Evolutionary conservation across 768 basidiomycete species (phyloP), one percentile per base, ranked within the genome.

Genomic region (Mycena olivaceomarginata): DNA sequence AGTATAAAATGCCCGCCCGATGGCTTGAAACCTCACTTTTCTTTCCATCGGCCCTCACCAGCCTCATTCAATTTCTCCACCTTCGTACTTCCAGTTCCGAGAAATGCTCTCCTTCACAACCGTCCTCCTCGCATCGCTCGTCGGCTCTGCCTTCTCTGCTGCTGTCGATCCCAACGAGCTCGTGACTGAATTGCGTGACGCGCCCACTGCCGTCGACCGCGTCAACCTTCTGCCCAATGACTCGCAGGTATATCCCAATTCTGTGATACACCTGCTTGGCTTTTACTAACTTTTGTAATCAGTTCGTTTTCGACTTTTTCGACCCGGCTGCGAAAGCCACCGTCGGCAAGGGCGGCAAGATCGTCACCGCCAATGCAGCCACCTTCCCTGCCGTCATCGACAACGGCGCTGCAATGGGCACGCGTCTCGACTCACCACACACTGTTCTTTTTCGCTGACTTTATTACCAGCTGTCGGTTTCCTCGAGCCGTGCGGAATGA

Each of bases 291-390:
- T 57, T 25, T n/a, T 18, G 22, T 16, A 18, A 16, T 9, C 40
- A 80, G 80, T 80, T 80, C 45, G 65, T 59, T 1, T 78, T 80
- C 66, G 67, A 80, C 63, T 80, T 80, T 59, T 71, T 80, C 63
- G 53, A 71, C 22, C 74, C 79, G 5, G 53, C 64, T 13, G 40
- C 60, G 20, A 60, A 48, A 7, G 64, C 40, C 15, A 45, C 67
- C 8, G 39, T 22, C 6, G 79, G 79, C 2, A 43, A 60, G 10
- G 77, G 66, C 11, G 79, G 79, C 20, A 37, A 64, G n/a, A 59
- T 60, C 20, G 60, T 72, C 43, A 20, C 20, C 53, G 79, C 79
- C 10, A 78, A 67, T 48, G n/a, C 74, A 6, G 79, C 67, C 1
- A 76, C 60, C 13, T 80, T 78, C 74, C 79, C 79, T 37, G 79